These are phyloP conservation scores for Cladorrhinum sp. DNA, from an alignment of 2,329 filamentous ascomycete species.

Conservation along the genomic window DNA sequence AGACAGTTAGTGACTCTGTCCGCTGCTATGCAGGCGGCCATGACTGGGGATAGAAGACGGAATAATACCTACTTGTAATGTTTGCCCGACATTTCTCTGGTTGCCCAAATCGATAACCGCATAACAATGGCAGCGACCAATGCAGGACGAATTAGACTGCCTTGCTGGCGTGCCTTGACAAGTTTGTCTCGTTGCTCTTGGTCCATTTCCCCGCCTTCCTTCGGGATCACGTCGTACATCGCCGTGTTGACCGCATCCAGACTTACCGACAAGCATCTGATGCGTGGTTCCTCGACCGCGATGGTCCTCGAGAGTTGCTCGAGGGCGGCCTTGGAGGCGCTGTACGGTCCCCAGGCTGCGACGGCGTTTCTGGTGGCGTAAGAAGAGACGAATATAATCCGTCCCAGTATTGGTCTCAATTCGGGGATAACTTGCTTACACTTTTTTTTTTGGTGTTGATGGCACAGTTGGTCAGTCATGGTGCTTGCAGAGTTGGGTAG, in stretches of 20 bases:
- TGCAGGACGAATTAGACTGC: constrained; percentile 73
- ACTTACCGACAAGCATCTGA: constrained; percentile 68
- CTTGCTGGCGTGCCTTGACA: constrained; percentile 63
- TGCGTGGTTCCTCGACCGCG: constrained; percentile 70
- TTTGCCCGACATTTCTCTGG: constrained; percentile 68
- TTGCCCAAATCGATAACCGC: constrained; percentile 64
- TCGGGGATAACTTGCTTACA: constrained; percentile 67
- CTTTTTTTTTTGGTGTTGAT: constrained; percentile 39
- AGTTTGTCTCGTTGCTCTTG: constrained; percentile 64
- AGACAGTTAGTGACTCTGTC: no score
- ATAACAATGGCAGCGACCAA: constrained; percentile 86
- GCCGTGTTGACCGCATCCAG: constrained; percentile 84
- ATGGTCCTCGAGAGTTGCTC: constrained; percentile 76
- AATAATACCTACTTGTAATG: constrained; percentile 63
- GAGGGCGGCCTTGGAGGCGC: constrained; percentile 76
- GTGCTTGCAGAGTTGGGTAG: no score
- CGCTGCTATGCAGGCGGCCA: no score
- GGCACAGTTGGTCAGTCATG: background rate
- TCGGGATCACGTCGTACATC: constrained; percentile 80
- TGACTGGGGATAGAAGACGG: no score
- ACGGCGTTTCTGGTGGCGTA: constrained; percentile 69
- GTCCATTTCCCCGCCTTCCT: constrained; percentile 52
- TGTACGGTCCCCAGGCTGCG: constrained; percentile 75
- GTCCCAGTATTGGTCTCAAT: constrained; percentile 65
- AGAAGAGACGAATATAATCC: constrained; percentile 75